phyloP scores from a whole-genome alignment of 176 grass and related monocot species.

The Aegilops longissima region DNA sequence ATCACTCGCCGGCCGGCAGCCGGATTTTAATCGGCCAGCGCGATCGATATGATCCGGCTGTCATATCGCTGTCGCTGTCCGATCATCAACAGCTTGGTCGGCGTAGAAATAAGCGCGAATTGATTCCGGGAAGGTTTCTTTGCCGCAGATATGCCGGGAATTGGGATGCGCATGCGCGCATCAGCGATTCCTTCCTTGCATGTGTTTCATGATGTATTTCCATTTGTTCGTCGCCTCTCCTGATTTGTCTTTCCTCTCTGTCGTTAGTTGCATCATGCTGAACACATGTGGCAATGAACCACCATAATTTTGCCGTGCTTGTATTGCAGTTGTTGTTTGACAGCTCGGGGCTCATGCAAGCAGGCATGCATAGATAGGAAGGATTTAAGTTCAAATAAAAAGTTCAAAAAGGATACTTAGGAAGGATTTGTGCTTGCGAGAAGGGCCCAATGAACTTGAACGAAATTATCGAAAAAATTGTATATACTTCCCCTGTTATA shows the following conservation, averaged over 20 bases:
- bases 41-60: not conserved
- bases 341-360: not conserved
- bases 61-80: not conserved
- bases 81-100: not conserved
- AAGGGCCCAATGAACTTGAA: too few species aligned
- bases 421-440: too few species aligned
- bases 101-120: not conserved
- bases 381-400: too few species aligned
- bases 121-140: not conserved
- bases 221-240: not conserved
- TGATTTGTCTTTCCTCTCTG: not conserved
- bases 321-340: not conserved
- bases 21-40: slow-evolving; percentile 6
- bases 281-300: not conserved
- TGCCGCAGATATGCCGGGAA: not conserved
- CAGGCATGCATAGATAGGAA: not conserved
- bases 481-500: too few species aligned
- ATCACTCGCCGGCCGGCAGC: not conserved
- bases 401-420: too few species aligned
- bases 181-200: not conserved
- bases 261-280: not conserved
- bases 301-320: not conserved
- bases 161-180: not conserved
- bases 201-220: not conserved
- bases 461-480: too few species aligned